Base-by-base conservation (phyloP, 345 rosid species). In the Eucalyptus pumila region DNA sequence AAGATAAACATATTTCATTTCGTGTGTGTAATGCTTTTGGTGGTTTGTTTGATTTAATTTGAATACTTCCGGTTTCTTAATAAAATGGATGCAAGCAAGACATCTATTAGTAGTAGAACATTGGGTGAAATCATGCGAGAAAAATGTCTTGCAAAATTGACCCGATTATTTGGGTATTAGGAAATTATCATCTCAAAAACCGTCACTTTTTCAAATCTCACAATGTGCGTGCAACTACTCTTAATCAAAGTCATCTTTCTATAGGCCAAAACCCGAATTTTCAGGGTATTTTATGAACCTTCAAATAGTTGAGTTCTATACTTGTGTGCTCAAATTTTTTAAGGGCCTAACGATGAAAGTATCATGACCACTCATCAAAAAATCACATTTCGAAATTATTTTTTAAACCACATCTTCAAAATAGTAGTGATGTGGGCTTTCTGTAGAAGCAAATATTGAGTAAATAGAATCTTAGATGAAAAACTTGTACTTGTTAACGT, bases 241-340 rank as follows among this genome's bases (percentile, higher is more conserved):
- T 60, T 11, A 27, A 27, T 60, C 3, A 60, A 60, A 5, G 67
- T 27, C 67, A 27, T 27, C 0, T 27, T 6, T n/a, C n/a, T 3
- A 60, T 26, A 27, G 7, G 8, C 15, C 8, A 26, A 60, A 60
- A 27, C 0, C 0, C 1, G 4, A 27, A 12, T 60, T 1, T 60
- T 12, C 0, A 27, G 0, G 67, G 67, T 60, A 27, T 12, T 60
- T 60, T 1, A 60, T 27, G 67, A 60, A 12, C 0, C 32, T 60
- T 27, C 8, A 27, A 60, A 27, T 60, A 27, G 14, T 60, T 60
- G 32, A 26, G 8, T 27, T 60, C 2, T 12, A 60, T 60, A 52
- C 10, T 19, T 52, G 58, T 52, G 1, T 52, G 58, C 58, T 52
- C 58, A 52, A 52, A 8, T 52, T 0, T 19, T 52, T 52, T 11